Conservation (phyloP, 192 early-diverging fungal species). For the Coemansia sp. region DNA sequence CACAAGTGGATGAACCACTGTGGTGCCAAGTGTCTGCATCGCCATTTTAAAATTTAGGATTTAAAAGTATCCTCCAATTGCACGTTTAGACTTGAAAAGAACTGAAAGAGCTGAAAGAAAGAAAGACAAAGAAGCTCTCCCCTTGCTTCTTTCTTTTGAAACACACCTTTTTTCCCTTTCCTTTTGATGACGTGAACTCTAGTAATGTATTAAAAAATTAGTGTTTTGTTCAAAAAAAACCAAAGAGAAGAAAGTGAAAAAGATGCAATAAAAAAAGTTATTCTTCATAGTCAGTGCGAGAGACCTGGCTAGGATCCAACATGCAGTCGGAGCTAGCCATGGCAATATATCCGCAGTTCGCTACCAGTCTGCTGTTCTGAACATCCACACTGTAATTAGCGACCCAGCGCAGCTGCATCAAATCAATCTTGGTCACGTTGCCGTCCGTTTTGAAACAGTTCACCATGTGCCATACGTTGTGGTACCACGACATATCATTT, state of each 20-base stretch:
- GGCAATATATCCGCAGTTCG: slow-evolving; percentile 50
- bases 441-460: slow-evolving; percentile 20
- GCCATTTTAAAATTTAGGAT: too few relatives aligned
- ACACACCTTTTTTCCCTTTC: too few relatives aligned
- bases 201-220: not conserved
- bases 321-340: slow-evolving; percentile 54
- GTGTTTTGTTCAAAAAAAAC: not conserved
- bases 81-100: too few relatives aligned
- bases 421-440: slow-evolving; percentile 35
- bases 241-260: not conserved
- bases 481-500: slow-evolving; percentile 33
- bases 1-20: slow-evolving; percentile 45
- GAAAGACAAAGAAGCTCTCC: not conserved
- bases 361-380: slow-evolving; percentile 36
- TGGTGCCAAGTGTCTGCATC: slow-evolving; percentile 13
- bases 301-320: slow-evolving; percentile 36
- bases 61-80: not conserved
- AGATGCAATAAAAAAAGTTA: not conserved
- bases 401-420: slow-evolving; percentile 52
- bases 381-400: slow-evolving; percentile 45
- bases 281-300: slow-evolving; percentile 1
- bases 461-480: slow-evolving; percentile 37
- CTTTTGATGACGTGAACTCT: not conserved
- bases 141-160: too few relatives aligned
- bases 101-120: not conserved